Percentiles rank a stretch among this genome's conserved stretches.
Conservation (phyloP, 441 rosid genomes). For the Capsella rubella region DNA sequence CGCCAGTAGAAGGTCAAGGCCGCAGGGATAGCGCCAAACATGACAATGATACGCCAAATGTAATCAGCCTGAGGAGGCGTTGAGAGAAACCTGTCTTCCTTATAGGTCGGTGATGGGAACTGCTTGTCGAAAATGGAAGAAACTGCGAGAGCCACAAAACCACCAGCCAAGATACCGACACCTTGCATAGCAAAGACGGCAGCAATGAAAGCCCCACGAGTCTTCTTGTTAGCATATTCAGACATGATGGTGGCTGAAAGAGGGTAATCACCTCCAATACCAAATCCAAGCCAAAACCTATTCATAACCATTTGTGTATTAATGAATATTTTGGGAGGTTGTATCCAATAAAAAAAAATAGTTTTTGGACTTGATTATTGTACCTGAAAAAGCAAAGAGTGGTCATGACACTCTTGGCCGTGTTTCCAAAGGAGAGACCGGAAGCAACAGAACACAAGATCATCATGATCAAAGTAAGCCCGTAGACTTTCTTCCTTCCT, state of each 20-base stretch:
- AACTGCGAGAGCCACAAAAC: conserved; percentile 24
- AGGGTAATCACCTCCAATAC: conserved; percentile 66
- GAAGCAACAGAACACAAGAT: conserved; percentile 61
- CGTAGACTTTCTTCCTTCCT: conserved; percentile 67
- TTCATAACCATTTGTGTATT: conserved; percentile 12
- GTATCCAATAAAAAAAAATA: too few relatives aligned
- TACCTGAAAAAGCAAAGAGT: too few relatives aligned
- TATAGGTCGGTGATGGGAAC: conserved; percentile 47
- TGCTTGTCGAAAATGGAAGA: conserved; percentile 43
- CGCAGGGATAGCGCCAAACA: conserved; percentile 63
- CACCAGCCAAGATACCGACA: conserved; percentile 57
- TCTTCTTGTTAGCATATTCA: conserved; percentile 60
- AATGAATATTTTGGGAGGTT: too few relatives aligned
- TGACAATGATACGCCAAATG: conserved; percentile 58
- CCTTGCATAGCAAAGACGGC: conserved; percentile 70
- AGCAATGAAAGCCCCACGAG: conserved; percentile 59
- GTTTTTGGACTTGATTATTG: too few relatives aligned
- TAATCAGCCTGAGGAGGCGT: conserved; percentile 55
- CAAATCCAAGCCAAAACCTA: conserved; percentile 63
- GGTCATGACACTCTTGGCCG: too few relatives aligned
- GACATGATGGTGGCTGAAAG: conserved; percentile 73
- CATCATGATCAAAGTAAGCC: conserved; percentile 71
- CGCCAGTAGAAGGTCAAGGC: conserved; percentile 60
- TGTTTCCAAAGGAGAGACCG: conserved; percentile 56
- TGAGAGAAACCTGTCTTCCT: conserved; percentile 37